These are phyloP conservation scores for Tuber brumale DNA, from an alignment of 495 filamentous ascomycete species.

Conservation along the genomic window DNA sequence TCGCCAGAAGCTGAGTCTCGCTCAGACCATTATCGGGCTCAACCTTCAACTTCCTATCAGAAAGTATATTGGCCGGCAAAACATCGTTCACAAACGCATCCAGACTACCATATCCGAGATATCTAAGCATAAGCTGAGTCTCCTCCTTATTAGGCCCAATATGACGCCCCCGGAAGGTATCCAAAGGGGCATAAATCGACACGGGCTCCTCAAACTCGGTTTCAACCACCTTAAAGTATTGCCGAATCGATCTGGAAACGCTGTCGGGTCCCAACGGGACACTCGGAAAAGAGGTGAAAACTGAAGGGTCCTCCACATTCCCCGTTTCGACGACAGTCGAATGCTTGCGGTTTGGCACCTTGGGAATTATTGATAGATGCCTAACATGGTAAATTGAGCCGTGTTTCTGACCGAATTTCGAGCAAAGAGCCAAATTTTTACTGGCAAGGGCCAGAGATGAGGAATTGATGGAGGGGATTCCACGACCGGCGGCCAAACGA, in stretches of 20 bases:
- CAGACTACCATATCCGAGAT: slow-evolving; percentile 62
- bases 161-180: slow-evolving; percentile 79
- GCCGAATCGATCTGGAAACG: background rate
- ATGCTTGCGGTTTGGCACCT: background rate
- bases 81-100: slow-evolving; percentile 90
- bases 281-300: background rate
- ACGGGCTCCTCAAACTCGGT: slow-evolving; percentile 28
- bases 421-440: background rate
- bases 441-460: background rate
- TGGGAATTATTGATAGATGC: background rate
- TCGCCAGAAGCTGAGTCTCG: slow-evolving; percentile 62
- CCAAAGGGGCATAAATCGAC: slow-evolving; percentile 45
- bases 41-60: slow-evolving; percentile 47
- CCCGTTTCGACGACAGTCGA: background rate
- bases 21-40: slow-evolving; percentile 53
- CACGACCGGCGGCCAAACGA: background rate
- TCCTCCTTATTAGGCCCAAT: slow-evolving; percentile 79
- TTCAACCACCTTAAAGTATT: background rate
- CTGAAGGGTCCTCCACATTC: background rate
- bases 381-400: background rate
- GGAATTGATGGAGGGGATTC: background rate
- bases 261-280: background rate
- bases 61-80: slow-evolving; percentile 75
- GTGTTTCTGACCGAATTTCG: background rate
- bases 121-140: slow-evolving; percentile 70